Percentiles rank a stretch among this genome's conserved stretches.
Conservation (phyloP, 1,284 basidiomycete genomes). For the Albatrellus sp. region DNA sequence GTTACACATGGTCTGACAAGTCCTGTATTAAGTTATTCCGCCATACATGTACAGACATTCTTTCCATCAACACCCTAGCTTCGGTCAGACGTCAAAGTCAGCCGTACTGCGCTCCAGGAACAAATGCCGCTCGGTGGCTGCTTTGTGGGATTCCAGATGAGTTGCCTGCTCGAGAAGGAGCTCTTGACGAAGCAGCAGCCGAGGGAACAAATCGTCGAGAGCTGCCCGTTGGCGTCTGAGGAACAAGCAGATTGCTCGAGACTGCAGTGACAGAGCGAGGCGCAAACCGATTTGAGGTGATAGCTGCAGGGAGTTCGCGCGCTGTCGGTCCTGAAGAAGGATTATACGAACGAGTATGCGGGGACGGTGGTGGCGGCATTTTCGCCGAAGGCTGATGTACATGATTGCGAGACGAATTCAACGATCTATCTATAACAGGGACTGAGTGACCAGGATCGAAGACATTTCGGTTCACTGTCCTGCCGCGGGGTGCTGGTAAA, state of each 20-base stretch:
- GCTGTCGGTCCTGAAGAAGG: not conserved
- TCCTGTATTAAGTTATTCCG: not conserved
- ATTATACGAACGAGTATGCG: not conserved
- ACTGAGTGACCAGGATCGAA: not conserved
- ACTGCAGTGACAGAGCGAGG: constrained; percentile 11
- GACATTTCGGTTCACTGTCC: not conserved
- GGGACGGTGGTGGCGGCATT: not conserved
- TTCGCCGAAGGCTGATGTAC: not conserved
- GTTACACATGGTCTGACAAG: not conserved
- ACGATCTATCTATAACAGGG: not conserved
- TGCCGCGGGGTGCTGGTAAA: constrained; percentile 14
- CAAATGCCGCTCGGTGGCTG: constrained; percentile 36
- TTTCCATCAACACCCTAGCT: not conserved
- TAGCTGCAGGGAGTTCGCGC: constrained; percentile 8
- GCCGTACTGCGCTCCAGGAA: constrained; percentile 22
- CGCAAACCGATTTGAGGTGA: constrained; percentile 12
- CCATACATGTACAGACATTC: not conserved
- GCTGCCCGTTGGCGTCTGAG: constrained; percentile 11
- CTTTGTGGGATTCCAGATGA: not conserved
- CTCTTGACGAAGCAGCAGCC: constrained; percentile 14
- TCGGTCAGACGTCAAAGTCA: constrained; percentile 9
- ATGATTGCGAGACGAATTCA: not conserved
- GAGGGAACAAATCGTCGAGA: constrained; percentile 18
- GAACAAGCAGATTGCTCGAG: constrained; percentile 8
- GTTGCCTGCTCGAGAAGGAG: constrained; percentile 16